These are phyloP conservation scores for Teratosphaeria pseudoeucalypti DNA, from an alignment of 2,329 filamentous ascomycete species.

Conservation along the genomic window DNA sequence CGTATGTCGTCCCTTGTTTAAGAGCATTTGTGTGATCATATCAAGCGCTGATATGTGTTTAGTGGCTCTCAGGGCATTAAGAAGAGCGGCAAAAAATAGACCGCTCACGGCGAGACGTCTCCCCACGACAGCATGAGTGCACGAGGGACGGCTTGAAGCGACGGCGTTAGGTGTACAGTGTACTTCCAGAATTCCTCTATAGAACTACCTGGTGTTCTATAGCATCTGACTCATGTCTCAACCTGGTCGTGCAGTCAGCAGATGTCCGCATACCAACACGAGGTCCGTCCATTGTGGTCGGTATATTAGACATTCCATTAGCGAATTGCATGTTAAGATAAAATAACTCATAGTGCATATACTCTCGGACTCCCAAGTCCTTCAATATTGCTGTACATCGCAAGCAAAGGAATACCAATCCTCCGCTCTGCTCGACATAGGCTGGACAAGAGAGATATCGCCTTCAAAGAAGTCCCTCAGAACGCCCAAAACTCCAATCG, in stretches of 20 bases:
- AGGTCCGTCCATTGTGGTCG: not conserved
- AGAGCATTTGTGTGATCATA: not conserved
- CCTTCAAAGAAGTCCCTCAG: not conserved
- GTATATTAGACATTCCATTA: too few species aligned
- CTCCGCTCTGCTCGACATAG: not conserved
- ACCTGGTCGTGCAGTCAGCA: not conserved
- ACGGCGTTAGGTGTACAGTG: constrained; percentile 2
- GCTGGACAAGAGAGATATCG: not conserved
- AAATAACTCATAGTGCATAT: not conserved
- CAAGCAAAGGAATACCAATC: not conserved
- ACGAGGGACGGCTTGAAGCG: not conserved
- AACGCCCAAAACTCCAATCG: not conserved
- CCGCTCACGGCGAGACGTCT: not conserved
- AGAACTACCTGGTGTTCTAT: not conserved
- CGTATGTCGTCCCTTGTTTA: constrained; percentile 18
- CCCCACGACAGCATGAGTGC: not conserved
- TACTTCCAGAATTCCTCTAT: not conserved
- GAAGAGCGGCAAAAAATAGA: constrained; percentile 94
- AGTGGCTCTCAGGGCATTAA: constrained; percentile 68
- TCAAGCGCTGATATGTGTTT: not conserved
- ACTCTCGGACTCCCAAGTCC: not conserved
- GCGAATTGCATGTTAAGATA: too few species aligned
- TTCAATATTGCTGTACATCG: not conserved
- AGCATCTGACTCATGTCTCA: not conserved
- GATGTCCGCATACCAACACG: not conserved